Evolutionary conservation across 139 green algal genomes (phyloP).

Genomic region (Asterochloris sp.): DNA sequence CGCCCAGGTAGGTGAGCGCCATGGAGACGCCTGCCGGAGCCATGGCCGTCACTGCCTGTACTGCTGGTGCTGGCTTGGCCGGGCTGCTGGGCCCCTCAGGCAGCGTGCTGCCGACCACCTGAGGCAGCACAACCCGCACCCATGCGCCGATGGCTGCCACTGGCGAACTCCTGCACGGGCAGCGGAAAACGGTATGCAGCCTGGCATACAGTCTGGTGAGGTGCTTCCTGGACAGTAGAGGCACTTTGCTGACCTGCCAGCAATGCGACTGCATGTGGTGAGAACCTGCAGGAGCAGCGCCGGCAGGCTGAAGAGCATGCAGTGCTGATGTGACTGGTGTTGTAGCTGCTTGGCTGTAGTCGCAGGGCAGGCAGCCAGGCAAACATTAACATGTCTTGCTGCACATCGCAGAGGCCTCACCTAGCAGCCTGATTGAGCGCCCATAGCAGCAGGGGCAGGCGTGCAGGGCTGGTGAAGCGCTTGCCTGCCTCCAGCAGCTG

Average conservation of each 20-base stretch:
- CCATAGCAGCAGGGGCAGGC: conserved; percentile 36
- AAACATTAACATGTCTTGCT: no score
- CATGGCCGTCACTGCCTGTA: conserved; percentile 6
- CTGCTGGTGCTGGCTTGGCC: not conserved
- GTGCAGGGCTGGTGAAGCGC: conserved; percentile 8
- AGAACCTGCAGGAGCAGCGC: no score
- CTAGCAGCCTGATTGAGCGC: conserved; percentile 25
- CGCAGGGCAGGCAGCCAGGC: no score
- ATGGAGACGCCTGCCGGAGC: conserved; percentile 14
- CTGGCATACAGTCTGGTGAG: not conserved
- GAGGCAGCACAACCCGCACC: conserved; percentile 40
- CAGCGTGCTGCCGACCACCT: conserved; percentile 25
- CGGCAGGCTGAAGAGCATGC: no score
- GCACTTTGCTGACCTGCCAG: no score
- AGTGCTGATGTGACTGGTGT: no score
- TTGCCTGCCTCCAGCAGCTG: conserved; percentile 20
- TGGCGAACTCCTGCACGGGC: conserved; percentile 13
- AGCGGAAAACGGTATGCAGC: not conserved
- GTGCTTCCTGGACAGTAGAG: no score
- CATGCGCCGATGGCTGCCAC: conserved; percentile 25
- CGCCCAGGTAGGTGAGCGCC: conserved; percentile 13
- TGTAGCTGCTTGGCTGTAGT: no score
- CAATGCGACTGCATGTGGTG: no score
- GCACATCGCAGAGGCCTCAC: not conserved
- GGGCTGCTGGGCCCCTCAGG: not conserved